Evolutionary conservation across 2,329 filamentous ascomycete genomes (phyloP).

Genomic region (Pseudocercospora crystallina): DNA sequence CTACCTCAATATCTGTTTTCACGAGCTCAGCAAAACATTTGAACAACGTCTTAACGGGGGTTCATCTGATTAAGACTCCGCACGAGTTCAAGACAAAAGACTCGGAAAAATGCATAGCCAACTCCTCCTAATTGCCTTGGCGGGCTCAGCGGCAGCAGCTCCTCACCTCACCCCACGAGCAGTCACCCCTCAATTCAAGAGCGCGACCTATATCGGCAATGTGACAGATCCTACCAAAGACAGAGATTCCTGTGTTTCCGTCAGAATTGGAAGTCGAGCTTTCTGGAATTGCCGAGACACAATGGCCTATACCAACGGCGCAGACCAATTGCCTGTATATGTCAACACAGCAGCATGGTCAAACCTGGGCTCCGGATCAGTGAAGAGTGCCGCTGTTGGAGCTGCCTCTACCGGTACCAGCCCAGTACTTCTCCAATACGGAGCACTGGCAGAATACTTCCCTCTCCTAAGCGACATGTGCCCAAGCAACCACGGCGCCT

Average conservation of each 20-base stretch:
- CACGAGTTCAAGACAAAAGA: background rate
- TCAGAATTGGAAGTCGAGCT: slow-evolving; percentile 18
- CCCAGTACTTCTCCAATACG: slow-evolving; percentile 20
- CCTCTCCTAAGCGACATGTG: slow-evolving; percentile 12
- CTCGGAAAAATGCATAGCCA: background rate
- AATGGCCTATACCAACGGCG: slow-evolving; percentile 13
- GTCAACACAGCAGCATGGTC: slow-evolving; percentile 25
- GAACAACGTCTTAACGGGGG: background rate
- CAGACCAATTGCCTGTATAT: slow-evolving; percentile 13
- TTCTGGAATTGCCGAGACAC: slow-evolving; percentile 30
- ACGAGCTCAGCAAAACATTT: background rate
- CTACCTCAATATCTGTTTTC: background rate
- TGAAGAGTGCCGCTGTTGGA: slow-evolving; percentile 10
- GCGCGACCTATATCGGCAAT: slow-evolving; percentile 18
- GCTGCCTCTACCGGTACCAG: slow-evolving; percentile 19
- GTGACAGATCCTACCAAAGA: slow-evolving; percentile 22
- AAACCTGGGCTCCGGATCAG: slow-evolving; percentile 3
- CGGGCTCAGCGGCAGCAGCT: slow-evolving; percentile 6
- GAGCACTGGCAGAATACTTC: slow-evolving; percentile 16
- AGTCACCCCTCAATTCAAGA: slow-evolving; percentile 13
- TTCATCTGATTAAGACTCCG: background rate
- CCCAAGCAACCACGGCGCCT: slow-evolving; percentile 12
- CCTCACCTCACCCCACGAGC: slow-evolving; percentile 5
- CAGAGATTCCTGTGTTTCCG: slow-evolving; percentile 25
- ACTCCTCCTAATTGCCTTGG: slow-evolving; percentile 2